phyloP scores from a whole-genome alignment of 192 early-diverging fungal species.

The Backusella tarrabulga region DNA sequence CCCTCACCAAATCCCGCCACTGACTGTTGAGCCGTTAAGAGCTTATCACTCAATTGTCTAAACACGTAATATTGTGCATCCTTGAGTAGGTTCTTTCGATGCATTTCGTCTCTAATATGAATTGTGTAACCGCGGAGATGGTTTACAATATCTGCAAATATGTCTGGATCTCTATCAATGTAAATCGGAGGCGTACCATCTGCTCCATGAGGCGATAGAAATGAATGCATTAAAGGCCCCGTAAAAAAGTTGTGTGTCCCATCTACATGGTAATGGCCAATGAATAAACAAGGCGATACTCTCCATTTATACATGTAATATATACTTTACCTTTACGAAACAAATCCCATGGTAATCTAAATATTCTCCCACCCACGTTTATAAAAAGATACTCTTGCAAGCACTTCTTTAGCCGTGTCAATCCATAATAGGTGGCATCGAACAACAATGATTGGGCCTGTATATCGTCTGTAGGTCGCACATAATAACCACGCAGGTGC shows the following conservation, averaged over 20 bases:
- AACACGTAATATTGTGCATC: conserved; percentile 50
- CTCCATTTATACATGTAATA: background rate
- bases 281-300: background rate
- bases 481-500: conserved; percentile 54
- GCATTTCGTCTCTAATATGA: conserved; percentile 49
- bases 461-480: conserved; percentile 42
- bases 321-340: conserved; percentile 41
- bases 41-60: conserved; percentile 37
- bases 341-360: conserved; percentile 46
- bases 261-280: conserved; percentile 3
- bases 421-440: conserved; percentile 46
- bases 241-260: conserved; percentile 37
- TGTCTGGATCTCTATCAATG: conserved; percentile 52
- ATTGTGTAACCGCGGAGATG: conserved; percentile 59
- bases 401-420: conserved; percentile 36
- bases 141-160: conserved; percentile 51
- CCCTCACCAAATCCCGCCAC: conserved; percentile 40
- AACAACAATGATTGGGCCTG: conserved; percentile 40
- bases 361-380: conserved; percentile 54
- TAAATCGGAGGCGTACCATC: conserved; percentile 24
- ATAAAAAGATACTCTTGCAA: conserved; percentile 44
- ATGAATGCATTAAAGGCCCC: conserved; percentile 31
- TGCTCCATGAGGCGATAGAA: conserved; percentile 19
- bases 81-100: conserved; percentile 53
- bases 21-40: conserved; percentile 31